Evolutionary conservation across 1,284 basidiomycete genomes (phyloP).

Genomic region (Flammula alnicola): DNA sequence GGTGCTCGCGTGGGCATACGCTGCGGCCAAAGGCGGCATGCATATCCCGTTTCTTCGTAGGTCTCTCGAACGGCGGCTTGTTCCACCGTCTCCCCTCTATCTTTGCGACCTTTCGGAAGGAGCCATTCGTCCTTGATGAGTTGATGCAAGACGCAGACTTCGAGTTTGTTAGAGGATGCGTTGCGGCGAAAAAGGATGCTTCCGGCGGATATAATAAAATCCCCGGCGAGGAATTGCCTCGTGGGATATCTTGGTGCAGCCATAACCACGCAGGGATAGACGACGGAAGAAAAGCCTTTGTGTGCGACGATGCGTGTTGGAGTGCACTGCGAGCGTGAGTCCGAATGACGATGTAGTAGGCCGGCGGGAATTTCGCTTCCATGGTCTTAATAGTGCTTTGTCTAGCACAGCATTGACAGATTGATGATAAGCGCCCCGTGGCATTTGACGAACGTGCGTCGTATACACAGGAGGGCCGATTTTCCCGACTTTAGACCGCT

Average conservation of each 20-base stretch:
- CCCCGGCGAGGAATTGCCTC: conserved; percentile 28
- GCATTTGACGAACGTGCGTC: too few relatives aligned
- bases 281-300: too few relatives aligned
- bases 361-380: too few relatives aligned
- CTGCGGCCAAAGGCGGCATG: conserved; percentile 47
- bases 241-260: conserved; percentile 26
- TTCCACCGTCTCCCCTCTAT: conserved; percentile 53
- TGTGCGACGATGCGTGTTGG: too few relatives aligned
- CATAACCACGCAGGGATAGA: too few relatives aligned
- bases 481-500: too few relatives aligned
- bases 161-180: conserved; percentile 16
- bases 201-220: conserved; percentile 34
- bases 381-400: too few relatives aligned
- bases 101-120: conserved; percentile 65
- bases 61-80: conserved; percentile 58
- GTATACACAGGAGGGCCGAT: too few relatives aligned
- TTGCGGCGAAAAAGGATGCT: conserved; percentile 29
- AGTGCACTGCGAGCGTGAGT: too few relatives aligned
- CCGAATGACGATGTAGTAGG: too few relatives aligned
- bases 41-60: conserved; percentile 53
- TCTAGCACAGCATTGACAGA: too few relatives aligned
- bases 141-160: conserved; percentile 38
- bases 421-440: too few relatives aligned
- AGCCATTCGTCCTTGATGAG: conserved; percentile 49
- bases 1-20: conserved; percentile 51